Evolutionary conservation across 108 stramenopile genomes (phyloP).

Genomic region (Stephanodiscus triporus): DNA sequence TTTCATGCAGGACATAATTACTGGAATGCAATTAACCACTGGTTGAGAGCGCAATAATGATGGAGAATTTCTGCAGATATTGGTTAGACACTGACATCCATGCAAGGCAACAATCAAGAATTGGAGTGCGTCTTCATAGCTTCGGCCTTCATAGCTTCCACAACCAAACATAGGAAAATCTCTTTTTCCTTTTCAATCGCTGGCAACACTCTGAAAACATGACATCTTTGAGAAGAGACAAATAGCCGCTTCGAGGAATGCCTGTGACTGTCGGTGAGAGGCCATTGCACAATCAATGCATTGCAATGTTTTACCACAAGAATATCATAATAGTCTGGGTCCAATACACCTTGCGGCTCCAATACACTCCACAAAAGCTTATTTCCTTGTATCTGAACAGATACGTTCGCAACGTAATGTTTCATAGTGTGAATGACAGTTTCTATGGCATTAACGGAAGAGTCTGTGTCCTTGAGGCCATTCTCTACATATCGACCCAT

Average conservation of each 20-base stretch:
- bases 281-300: constrained; percentile 5
- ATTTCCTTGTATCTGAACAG: constrained; percentile 23
- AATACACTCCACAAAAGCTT: constrained; percentile 34
- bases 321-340: constrained; percentile 1
- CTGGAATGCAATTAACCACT: too few relatives aligned
- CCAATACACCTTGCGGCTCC: not conserved
- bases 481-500: constrained; percentile 21
- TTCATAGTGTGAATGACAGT: constrained; percentile 28
- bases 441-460: constrained; percentile 16
- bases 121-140: constrained; percentile 5
- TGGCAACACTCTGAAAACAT: not conserved
- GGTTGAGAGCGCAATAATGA: too few relatives aligned
- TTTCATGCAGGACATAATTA: too few relatives aligned
- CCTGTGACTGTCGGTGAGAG: not conserved
- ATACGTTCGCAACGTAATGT: not conserved
- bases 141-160: not conserved
- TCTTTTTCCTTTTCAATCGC: constrained; percentile 1
- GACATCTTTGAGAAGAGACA: constrained; percentile 38
- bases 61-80: too few relatives aligned
- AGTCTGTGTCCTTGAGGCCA: not conserved
- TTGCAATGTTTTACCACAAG: constrained; percentile 10
- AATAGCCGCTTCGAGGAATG: constrained; percentile 22
- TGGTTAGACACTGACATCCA: too few relatives aligned
- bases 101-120: constrained; percentile 27
- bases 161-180: not conserved